Evolutionary conservation across 768 basidiomycete genomes (phyloP).

Genomic region (Termitomyces sp.): DNA sequence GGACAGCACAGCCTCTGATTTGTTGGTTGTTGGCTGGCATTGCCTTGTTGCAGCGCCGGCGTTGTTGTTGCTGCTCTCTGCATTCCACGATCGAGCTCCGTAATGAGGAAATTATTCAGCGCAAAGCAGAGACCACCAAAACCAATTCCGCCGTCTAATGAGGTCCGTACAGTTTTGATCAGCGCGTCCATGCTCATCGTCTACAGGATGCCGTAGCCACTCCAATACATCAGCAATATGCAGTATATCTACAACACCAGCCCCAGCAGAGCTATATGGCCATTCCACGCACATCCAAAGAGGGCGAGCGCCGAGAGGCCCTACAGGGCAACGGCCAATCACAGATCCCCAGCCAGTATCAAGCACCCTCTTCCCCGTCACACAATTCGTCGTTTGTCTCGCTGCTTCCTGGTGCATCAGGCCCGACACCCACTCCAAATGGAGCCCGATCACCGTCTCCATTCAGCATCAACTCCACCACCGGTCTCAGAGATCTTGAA

Average conservation of each 20-base stretch:
- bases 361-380: constrained; percentile 33
- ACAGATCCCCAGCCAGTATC: constrained; percentile 19
- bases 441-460: constrained; percentile 44
- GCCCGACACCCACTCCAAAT: constrained; percentile 33
- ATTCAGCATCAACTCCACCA: constrained; percentile 31
- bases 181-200: neutral
- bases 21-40: constrained; percentile 7
- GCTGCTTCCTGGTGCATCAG: constrained; percentile 40
- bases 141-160: constrained; percentile 24
- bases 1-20: constrained; percentile 3
- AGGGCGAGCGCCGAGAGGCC: constrained; percentile 48
- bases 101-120: constrained; percentile 8
- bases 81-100: neutral
- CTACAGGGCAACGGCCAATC: constrained; percentile 27
- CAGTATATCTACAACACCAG: constrained; percentile 25
- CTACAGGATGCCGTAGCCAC: constrained; percentile 24
- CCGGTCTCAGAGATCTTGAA: constrained; percentile 20
- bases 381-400: constrained; percentile 51
- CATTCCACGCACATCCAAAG: constrained; percentile 22
- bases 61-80: neutral
- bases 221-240: constrained; percentile 36
- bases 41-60: neutral
- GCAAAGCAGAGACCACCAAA: constrained; percentile 36
- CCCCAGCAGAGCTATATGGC: constrained; percentile 14
- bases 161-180: constrained; percentile 20